Base-by-base conservation (phyloP, 108 stramenopile genomes). In the Cyclotella cryptica region DNA sequence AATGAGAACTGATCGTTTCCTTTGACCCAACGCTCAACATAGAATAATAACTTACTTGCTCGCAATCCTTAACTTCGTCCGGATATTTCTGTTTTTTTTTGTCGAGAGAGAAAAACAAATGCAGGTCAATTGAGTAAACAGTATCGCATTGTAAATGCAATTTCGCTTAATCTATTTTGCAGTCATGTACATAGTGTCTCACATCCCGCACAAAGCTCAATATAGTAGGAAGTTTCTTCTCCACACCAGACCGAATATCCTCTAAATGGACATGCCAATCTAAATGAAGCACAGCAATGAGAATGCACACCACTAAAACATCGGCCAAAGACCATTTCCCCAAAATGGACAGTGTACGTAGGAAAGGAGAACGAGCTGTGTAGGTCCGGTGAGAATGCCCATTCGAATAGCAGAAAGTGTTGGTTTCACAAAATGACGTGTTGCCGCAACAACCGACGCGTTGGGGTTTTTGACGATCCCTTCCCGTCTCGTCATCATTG, bases 261-360 rank as follows among this genome's bases (percentile, higher is more conserved):
- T 65, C 76, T 12, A 92, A 89, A 84, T 89, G 79, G 9, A 95
- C 86, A 2, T 81, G 63, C 90, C 92, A 91, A 78, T 95, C 91
- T 43, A 95, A 72, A 66, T 92, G 80, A 21, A 95, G 54, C 0
- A 95, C 91, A 28, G 90, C 92, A 24, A 95, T 92, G 83, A 95
- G 88, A 74, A 92, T 92, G 78, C 94, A 95, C 4, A 95, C 91
- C 14, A 90, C 89, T 58, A 93, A 69, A 5, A 93, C 91, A 75
- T 95, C 94, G 12, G 92, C 94, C 71, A 93, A 68, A 22, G 88
- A 87, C 90, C 90, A 93, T 72, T 95, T 95, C 8, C 94, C 94
- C 51, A 95, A 79, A 18, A 84, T 86, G 40, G 86, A 83, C 13
- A 95, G 74, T 60, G 79, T 87, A 8, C 80, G 78, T 24, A 95